These are phyloP conservation scores for Graphilbum fragrans DNA, from an alignment of 2,329 filamentous ascomycete species.

Conservation along the genomic window DNA sequence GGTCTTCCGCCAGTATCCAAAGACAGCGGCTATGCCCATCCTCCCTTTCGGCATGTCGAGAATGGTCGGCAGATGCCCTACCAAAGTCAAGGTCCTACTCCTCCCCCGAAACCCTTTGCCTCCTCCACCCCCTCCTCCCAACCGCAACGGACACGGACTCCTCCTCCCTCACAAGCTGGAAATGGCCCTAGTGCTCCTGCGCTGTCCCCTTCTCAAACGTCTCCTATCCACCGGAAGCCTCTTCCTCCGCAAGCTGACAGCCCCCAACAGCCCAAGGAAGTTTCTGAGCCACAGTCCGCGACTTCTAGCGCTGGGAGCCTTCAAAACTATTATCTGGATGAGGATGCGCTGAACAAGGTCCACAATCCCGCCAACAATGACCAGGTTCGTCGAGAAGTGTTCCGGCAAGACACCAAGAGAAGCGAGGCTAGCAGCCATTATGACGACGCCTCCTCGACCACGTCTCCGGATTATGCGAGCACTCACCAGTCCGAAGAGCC, in stretches of 20 bases:
- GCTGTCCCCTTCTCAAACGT: slow-evolving; percentile 9
- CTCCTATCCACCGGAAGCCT: slow-evolving; percentile 18
- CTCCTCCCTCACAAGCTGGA: slow-evolving; percentile 4
- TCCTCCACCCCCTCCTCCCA: neutral
- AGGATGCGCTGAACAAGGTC: slow-evolving; percentile 9
- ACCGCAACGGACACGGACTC: neutral
- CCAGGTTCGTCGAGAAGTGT: slow-evolving; percentile 9
- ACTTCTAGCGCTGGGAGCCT: slow-evolving; percentile 10
- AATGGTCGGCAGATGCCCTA: slow-evolving; percentile 5
- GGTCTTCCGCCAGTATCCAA: neutral
- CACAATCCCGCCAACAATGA: slow-evolving; percentile 3
- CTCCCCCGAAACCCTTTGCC: slow-evolving; percentile 1
- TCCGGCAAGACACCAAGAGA: slow-evolving; percentile 23
- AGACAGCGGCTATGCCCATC: slow-evolving; percentile 1
- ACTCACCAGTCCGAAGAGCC: slow-evolving; percentile 42
- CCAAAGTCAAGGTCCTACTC: slow-evolving; percentile 9
- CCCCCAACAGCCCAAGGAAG: slow-evolving; percentile 10
- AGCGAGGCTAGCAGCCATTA: slow-evolving; percentile 34
- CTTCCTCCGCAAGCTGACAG: slow-evolving; percentile 15
- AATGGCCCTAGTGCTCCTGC: neutral
- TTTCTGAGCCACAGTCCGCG: slow-evolving; percentile 11
- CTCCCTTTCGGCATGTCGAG: slow-evolving; percentile 2
- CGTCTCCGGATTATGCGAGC: slow-evolving; percentile 69
- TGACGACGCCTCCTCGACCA: slow-evolving; percentile 53
- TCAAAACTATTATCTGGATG: slow-evolving; percentile 11